These are phyloP conservation scores for Clavispora phyllophila DNA, from an alignment of 805 yeast genomes.

Conservation along the genomic window DNA sequence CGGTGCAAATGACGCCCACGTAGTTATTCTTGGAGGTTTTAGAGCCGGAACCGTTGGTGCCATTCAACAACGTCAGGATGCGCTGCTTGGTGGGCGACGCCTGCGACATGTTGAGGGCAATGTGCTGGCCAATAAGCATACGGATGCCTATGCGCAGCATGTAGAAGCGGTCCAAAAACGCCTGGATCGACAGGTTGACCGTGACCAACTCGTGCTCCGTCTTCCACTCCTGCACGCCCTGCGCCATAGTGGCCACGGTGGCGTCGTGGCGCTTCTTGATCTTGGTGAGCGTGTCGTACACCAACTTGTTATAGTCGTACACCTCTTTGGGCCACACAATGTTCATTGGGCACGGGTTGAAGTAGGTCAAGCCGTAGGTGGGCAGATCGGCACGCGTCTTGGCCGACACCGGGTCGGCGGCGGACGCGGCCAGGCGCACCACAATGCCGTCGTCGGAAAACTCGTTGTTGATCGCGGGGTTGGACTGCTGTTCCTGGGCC, in stretches of 20 bases:
- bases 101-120: conserved; percentile 72
- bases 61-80: conserved; percentile 32
- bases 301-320: conserved; percentile 61
- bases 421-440: conserved; percentile 21
- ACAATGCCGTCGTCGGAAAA: conserved; percentile 52
- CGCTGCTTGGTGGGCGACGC: conserved; percentile 37
- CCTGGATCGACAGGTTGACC: conserved; percentile 70
- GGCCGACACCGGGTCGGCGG: conserved; percentile 5
- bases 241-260: conserved; percentile 86
- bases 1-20: conserved; percentile 85
- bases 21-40: conserved; percentile 44
- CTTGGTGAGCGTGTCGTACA: conserved; percentile 58
- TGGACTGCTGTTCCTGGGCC: conserved; percentile 24
- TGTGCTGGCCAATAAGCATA: conserved; percentile 92
- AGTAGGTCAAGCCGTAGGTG: conserved; percentile 42
- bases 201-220: conserved; percentile 40
- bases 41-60: conserved; percentile 16
- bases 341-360: conserved; percentile 49
- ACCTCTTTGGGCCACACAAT: conserved; percentile 71
- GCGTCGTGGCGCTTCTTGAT: conserved; percentile 88
- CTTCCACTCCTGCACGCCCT: conserved; percentile 91
- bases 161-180: conserved; percentile 79
- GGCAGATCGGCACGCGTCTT: conserved; percentile 23
- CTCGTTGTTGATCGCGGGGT: conserved; percentile 36
- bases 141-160: conserved; percentile 89